Base-by-base conservation (phyloP, 805 yeast genomes). In the Yarrowia porcina region DNA sequence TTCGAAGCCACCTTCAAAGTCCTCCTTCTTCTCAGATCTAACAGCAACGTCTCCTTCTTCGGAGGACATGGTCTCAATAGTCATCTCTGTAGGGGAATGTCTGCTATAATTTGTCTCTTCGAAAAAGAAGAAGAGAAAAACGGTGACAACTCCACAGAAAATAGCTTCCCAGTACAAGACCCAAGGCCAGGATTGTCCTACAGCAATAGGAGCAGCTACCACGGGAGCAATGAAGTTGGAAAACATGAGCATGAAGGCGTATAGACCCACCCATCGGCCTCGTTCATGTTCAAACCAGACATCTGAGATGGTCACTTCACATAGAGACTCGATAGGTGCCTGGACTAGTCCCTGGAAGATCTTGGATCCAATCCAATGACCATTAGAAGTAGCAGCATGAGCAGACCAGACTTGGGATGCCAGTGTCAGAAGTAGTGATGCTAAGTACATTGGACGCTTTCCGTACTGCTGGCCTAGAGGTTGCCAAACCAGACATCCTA, bases 281-380 rank as follows among this genome's bases (percentile, higher is more conserved):
- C 89, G 77, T 70, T 89, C 91, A 72, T 89, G 96, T 66, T 84
- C 87, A 73, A 80, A 90, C 71, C 83, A 89, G 71, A 88, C 81
- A 71, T 90, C 96, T 3, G 90, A 77, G 25, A 82, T 67, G 81
- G 79, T 49, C 84, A 86, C 68, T 82, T 80, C 76, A 80, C 91
- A 65, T 71, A 90, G 85, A 4, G 89, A 84, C 72, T 89, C 96
- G 42, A 87, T 80, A 15, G 88, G 85, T 17, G 93, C 93, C 18
- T 85, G 88, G 69, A 87, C 85, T 45, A 87, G 70, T 69, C 80
- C 80, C 45, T 76, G 76, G 27, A 79, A 65, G 49, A 78, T 71
- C 63, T 77, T 74, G 25, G 75, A 70, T 8, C 76, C 80, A 47
- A 75, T 72, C 78, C 78, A 76, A 49, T 74, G 74, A 36, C 76